Percentiles rank a stretch among this genome's conserved stretches.
phyloP scores from a whole-genome alignment of 805 yeast species.

The Yamadazyma insecticola region DNA sequence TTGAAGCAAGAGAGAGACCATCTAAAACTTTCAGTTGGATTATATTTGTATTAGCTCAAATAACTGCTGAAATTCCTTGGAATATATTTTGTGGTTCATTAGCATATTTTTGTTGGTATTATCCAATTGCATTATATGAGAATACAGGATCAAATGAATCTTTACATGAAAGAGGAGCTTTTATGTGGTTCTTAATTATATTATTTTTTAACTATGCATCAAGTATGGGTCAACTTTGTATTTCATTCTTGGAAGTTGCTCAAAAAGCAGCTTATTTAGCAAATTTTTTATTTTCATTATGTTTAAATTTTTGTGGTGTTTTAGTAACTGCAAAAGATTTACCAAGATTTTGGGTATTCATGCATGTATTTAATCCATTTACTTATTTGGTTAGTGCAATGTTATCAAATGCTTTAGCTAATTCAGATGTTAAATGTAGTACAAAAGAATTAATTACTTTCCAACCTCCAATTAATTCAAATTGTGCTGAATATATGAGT shows the following conservation, averaged over 20 bases:
- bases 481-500: slow-evolving; percentile 27
- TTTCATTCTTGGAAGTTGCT: slow-evolving; percentile 26
- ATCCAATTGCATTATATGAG: slow-evolving; percentile 46
- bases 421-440: slow-evolving; percentile 33
- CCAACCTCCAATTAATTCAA: slow-evolving; percentile 18
- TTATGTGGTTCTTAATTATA: slow-evolving; percentile 29
- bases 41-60: slow-evolving; percentile 36
- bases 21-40: slow-evolving; percentile 43
- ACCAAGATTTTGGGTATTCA: slow-evolving; percentile 56
- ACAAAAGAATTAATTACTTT: slow-evolving; percentile 17
- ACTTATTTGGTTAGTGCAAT: slow-evolving; percentile 63
- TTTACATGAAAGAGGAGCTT: slow-evolving; percentile 30
- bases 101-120: slow-evolving; percentile 49
- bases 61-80: slow-evolving; percentile 45
- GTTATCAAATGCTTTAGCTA: slow-evolving; percentile 24
- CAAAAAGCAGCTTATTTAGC: slow-evolving; percentile 33
- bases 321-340: slow-evolving; percentile 33
- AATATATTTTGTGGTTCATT: slow-evolving; percentile 41
- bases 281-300: slow-evolving; percentile 23
- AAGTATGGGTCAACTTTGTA: slow-evolving; percentile 26
- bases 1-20: slow-evolving; percentile 44
- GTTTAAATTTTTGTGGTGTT: slow-evolving; percentile 36
- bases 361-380: slow-evolving; percentile 69
- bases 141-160: slow-evolving; percentile 52
- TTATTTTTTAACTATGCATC: slow-evolving; percentile 22